Base-by-base conservation (phyloP, 768 basidiomycete species). In the Leccinellum luteum region DNA sequence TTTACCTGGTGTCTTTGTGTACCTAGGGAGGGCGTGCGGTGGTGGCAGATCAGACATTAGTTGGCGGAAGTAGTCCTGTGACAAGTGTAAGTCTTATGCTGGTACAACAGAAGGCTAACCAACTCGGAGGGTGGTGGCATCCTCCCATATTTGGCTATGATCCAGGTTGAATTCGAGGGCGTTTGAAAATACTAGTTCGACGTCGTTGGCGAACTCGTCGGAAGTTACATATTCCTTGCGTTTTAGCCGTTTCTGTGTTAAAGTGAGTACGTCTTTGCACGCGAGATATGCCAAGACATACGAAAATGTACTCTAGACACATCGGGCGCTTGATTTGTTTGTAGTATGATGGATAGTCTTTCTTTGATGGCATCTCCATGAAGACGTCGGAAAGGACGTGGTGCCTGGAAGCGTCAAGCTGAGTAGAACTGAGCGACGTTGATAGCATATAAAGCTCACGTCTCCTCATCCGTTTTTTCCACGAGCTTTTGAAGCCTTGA, bases 101-200 rank as follows among this genome's bases (percentile, higher is more conserved):
- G 48, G 56, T 27, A 28, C 21, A 49, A 51, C 19, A 35, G 38
- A 55, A 43, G 48, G 6, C 50, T 28, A 48, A 74, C 80, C 34
- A 69, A 90, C 91, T 64, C 85, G 78, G 25, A 94, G 80, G 3
- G 76, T 71, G 19, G 79, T 68, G 19, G 92, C 90, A 64, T 92
- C 90, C 63, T 90, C 85, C 86, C 89, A 93, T 28, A 94, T 90
- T 55, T 74, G 80, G 27, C 88, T 91, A 66, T 89, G 85, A 28
- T 96, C 94, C 66, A 84, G 85, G 64, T 98, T 98, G 75, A 94
- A 98, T 56, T 81, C 74, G 69, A 92, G 78, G 10, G 94, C 95
- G 69, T 98, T 98, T 7, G 85, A 82, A 73, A 94, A 96, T 25
- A 98, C 89, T 43, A 94, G 81, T 64, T 94, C 92, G 14, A 95